Evolutionary conservation across 257 asterid genomes (phyloP).

Genomic region (Primulina huaijiensis): DNA sequence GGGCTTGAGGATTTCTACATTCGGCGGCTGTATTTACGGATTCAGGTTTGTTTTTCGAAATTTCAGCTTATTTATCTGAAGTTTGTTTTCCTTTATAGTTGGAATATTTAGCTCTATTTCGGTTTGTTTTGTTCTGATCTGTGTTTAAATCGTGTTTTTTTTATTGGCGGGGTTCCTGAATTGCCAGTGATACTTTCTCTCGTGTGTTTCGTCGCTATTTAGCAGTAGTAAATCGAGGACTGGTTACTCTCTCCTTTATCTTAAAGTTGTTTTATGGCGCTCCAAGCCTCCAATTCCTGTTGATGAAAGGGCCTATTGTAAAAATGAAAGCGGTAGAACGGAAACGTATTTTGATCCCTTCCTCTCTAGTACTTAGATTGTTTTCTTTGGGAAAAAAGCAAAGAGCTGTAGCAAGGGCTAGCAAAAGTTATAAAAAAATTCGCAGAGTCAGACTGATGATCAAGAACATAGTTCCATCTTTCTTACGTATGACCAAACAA

Average conservation of each 20-base stretch:
- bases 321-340: no score
- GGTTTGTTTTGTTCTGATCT: constrained; percentile 11
- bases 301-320: no score
- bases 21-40: constrained; percentile 80
- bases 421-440: neutral
- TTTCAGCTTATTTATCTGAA: neutral
- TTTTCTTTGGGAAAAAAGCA: no score
- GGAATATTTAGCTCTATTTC: neutral
- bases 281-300: no score
- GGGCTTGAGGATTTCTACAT: constrained; percentile 97
- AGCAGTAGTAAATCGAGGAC: no score
- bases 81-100: neutral
- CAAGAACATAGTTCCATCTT: neutral
- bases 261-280: no score
- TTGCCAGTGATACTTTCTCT: neutral
- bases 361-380: no score
- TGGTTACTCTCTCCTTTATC: no score
- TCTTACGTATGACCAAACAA: neutral
- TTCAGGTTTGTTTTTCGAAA: constrained; percentile 56
- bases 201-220: no score
- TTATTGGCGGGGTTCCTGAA: neutral
- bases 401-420: neutral
- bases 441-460: no score
- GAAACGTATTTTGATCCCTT: no score
- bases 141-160: neutral